A percentile compares a stretch with the other conserved stretches of the same genome.
phyloP scores from a whole-genome alignment of 371 early-diverging fungal genomes.

The Lichtheimia ornata region DNA sequence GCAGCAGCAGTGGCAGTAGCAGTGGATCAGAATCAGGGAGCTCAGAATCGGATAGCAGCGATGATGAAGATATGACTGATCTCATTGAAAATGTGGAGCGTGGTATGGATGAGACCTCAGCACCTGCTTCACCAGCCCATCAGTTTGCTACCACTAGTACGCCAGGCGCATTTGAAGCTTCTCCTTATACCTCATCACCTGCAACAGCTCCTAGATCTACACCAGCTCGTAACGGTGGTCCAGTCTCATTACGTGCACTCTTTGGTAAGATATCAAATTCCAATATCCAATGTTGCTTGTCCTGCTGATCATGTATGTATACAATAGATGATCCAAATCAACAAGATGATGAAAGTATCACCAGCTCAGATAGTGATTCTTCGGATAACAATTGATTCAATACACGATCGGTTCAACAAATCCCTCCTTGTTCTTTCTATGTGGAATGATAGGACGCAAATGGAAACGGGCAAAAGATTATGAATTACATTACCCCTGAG shows the following conservation, averaged over 20 bases:
- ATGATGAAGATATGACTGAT: slow-evolving; percentile 20
- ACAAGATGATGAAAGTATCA: slow-evolving; percentile 14
- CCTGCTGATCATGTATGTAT: not conserved
- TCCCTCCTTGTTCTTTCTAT: no score
- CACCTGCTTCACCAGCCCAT: slow-evolving; percentile 9
- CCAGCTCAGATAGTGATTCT: slow-evolving; percentile 12
- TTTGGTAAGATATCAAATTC: slow-evolving; percentile 6
- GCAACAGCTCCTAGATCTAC: not conserved
- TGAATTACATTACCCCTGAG: no score
- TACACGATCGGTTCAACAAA: no score
- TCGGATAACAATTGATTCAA: slow-evolving; percentile 1
- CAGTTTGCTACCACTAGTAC: not conserved
- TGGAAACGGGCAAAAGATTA: no score
- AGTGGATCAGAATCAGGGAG: slow-evolving; percentile 12
- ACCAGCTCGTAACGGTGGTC: slow-evolving; percentile 8
- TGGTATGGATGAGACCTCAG: slow-evolving; percentile 7
- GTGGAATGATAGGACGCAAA: no score
- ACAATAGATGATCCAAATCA: slow-evolving; percentile 8
- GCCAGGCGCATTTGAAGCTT: not conserved
- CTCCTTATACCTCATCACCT: slow-evolving; percentile 6
- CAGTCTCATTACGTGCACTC: slow-evolving; percentile 11
- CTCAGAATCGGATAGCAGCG: slow-evolving; percentile 3
- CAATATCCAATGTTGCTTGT: not conserved
- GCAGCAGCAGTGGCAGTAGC: slow-evolving; percentile 11
- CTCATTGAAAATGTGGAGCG: slow-evolving; percentile 15